Conservation (phyloP, 306 rosid genomes). For the Corylus heterophylla region DNA sequence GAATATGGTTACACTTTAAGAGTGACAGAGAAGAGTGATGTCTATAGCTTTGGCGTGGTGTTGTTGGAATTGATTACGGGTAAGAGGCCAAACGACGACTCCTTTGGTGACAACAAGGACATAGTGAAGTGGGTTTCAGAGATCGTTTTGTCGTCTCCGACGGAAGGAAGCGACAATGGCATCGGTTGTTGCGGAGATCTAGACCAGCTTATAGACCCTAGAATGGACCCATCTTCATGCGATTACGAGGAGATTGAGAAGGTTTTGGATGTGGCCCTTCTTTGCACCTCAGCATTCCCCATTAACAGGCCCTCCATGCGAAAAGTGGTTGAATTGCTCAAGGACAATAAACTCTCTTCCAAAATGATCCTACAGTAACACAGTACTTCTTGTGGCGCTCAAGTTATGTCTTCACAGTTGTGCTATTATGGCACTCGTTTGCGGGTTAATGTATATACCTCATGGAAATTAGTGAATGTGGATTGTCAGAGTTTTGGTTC, state of each 20-base stretch:
- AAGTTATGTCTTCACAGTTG: too few species aligned
- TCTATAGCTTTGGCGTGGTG: constrained; percentile 82
- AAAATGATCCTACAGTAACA: constrained; percentile 14
- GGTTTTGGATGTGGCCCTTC: constrained; percentile 66
- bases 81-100: constrained; percentile 72
- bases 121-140: constrained; percentile 76
- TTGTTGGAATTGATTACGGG: constrained; percentile 71
- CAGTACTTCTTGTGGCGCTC: too few species aligned
- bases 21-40: constrained; percentile 80
- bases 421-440: too few species aligned
- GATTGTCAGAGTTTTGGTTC: not conserved
- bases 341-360: constrained; percentile 41
- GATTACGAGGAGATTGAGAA: constrained; percentile 54
- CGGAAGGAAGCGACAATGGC: constrained; percentile 9
- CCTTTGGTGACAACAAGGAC: constrained; percentile 70
- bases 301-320: constrained; percentile 78
- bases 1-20: constrained; percentile 69
- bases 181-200: constrained; percentile 1
- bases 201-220: constrained; percentile 53
- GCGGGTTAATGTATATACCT: not conserved
- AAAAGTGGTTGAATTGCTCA: constrained; percentile 70
- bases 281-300: constrained; percentile 69
- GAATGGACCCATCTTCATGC: constrained; percentile 41
- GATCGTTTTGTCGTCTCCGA: constrained; percentile 29
- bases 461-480: not conserved